Base-by-base conservation (phyloP, 441 rosid species). In the Biscutella auriculata region DNA sequence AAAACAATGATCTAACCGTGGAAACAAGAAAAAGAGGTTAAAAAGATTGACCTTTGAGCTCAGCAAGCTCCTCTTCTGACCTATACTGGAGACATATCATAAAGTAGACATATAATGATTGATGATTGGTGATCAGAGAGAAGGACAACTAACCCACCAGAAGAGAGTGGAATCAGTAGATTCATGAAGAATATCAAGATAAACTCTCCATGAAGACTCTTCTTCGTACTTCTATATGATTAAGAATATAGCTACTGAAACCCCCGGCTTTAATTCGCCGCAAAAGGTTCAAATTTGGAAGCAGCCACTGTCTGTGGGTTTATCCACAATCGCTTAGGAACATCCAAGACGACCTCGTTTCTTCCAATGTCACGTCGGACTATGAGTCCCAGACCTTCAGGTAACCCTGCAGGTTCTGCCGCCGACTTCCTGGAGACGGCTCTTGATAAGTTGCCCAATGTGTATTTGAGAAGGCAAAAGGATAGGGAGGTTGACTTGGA, bases 31-130 rank as follows among this genome's bases (percentile, higher is more conserved):
- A 6, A 40, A 4, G 41, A 46, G 9, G 10, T 29, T 8, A 47
- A 13, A 42, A 56, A 27, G 32, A 54, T 28, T 76, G 63, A 92
- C 98, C 98, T 83, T 83, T 82, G 68, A 93, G 81, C 78, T 93
- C 86, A 51, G 77, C 84, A 57, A 88, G 87, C 83, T 88, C 98
- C 70, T 87, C 89, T 76, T 88, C 95, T 65, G 95, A 88, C 95
- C 98, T 93, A 97, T 79, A 72, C 98, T 88, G 95, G 77, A 80
- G 71, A 67, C 76, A 70, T 60, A 52, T 62, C 58, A 66, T 9
- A 58, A 47, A 46, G 40, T 60, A 35, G 42, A 53, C 41, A 73
- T 60, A 1, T 41, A 63, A 59, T 53, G n/a, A n/a, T n/a, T n/a
- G n/a, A n/a, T n/a, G 8, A 13, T 11, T 28, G 47, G 47, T 65